Evolutionary conservation across 1,284 basidiomycete species (phyloP).

Genomic region (Melampsora americana): DNA sequence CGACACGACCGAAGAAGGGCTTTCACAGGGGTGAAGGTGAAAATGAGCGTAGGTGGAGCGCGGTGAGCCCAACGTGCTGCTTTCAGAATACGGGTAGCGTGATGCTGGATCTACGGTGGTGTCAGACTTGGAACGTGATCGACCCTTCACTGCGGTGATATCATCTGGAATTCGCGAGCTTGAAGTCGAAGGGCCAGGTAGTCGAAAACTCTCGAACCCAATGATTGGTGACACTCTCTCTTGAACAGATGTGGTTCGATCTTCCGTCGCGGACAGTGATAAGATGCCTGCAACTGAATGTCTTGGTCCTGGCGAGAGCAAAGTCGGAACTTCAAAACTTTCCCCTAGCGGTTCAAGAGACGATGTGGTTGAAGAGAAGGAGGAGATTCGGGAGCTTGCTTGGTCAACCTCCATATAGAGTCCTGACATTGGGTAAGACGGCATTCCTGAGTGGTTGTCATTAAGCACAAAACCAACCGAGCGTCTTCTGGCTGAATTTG

Average conservation of each 20-base stretch:
- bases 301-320: conserved; percentile 19
- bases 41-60: conserved; percentile 33
- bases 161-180: not conserved
- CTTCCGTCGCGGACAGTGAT: not conserved
- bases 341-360: conserved; percentile 44
- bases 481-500: no score
- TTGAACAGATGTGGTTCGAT: not conserved
- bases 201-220: conserved; percentile 2
- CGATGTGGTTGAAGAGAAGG: conserved; percentile 1
- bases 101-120: conserved; percentile 13
- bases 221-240: conserved; percentile 2
- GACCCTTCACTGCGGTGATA: not conserved
- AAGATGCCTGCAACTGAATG: conserved; percentile 8
- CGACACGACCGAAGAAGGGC: conserved; percentile 16
- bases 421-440: not conserved
- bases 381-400: not conserved
- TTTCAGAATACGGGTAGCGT: conserved; percentile 12
- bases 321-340: conserved; percentile 37
- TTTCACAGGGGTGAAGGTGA: conserved; percentile 25
- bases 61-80: not conserved
- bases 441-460: not conserved
- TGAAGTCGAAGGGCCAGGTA: not conserved
- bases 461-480: not conserved
- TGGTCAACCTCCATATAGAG: not conserved
- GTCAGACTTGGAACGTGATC: conserved; percentile 36